phyloP scores from a whole-genome alignment of 306 rosid genomes.

The Sphenostylis stenocarpa region DNA sequence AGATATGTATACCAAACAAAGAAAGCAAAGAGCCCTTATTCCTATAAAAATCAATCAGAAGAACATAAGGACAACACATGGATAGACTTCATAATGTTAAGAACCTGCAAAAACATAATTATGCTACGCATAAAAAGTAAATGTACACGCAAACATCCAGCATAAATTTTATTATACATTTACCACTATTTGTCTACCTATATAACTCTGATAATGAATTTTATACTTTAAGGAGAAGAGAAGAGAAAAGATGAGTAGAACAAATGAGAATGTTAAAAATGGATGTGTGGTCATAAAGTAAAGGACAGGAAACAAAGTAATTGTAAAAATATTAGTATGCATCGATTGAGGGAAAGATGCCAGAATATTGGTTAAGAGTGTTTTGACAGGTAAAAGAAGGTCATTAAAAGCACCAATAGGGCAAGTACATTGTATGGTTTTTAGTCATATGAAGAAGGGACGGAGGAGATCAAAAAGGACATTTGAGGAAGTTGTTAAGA shows the following conservation, averaged over 20 bases:
- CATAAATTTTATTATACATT: neutral
- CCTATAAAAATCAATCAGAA: neutral
- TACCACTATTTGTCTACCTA: neutral
- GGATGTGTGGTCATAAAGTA: neutral
- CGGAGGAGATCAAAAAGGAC: neutral
- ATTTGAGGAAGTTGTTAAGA: neutral
- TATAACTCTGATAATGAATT: neutral
- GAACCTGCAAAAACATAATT: neutral
- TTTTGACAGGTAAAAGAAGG: neutral
- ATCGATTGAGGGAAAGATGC: neutral
- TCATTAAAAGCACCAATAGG: neutral
- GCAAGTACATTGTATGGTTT: neutral
- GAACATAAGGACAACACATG: neutral
- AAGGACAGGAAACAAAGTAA: neutral
- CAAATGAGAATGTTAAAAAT: neutral
- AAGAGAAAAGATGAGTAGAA: no score
- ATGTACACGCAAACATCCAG: neutral
- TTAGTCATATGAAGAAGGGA: neutral
- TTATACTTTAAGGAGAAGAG: neutral
- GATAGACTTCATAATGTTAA: constrained; percentile 6
- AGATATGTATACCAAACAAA: constrained; percentile 1
- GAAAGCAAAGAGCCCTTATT: neutral
- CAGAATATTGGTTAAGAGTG: neutral
- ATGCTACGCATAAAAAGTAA: constrained; percentile 4
- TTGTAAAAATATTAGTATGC: neutral